A percentile compares a stretch with the other conserved stretches of the same genome.
Conservation (phyloP, 2,329 filamentous ascomycete species). For the Diplodia intermedia region DNA sequence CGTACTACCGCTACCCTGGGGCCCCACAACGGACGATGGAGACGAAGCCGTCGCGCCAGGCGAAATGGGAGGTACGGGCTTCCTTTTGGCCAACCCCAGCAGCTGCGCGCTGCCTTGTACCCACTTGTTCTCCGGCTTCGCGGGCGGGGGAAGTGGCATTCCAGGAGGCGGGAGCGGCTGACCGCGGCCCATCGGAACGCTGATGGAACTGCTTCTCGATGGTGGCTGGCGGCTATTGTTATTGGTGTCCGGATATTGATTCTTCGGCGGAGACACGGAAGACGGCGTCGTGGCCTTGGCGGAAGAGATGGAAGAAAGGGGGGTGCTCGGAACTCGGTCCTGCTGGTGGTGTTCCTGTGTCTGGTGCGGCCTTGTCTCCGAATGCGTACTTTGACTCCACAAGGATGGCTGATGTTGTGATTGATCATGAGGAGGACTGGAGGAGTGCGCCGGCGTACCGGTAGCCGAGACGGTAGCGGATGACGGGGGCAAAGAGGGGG, state of each 20-base stretch:
- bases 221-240: background rate
- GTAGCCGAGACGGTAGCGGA: background rate
- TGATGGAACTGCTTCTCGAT: conserved; percentile 8
- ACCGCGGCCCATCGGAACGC: conserved; percentile 76
- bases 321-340: background rate
- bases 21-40: background rate
- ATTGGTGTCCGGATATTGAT: background rate
- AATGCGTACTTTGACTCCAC: conserved; percentile 1
- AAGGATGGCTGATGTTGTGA: background rate
- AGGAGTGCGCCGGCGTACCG: conserved; percentile 2
- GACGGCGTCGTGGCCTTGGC: conserved; percentile 6
- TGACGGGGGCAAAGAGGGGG: background rate
- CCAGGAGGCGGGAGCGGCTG: conserved; percentile 83
- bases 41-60: conserved; percentile 38
- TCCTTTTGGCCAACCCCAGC: conserved; percentile 43
- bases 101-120: conserved; percentile 12
- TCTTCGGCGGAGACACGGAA: background rate
- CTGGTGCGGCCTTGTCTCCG: background rate
- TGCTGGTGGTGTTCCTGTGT: background rate
- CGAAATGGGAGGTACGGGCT: conserved; percentile 56
- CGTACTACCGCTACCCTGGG: background rate
- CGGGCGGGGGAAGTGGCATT: conserved; percentile 75
- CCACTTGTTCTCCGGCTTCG: conserved; percentile 58
- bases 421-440: conserved; percentile 11
- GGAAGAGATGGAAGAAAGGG: background rate